Evolutionary conservation across 2,329 filamentous ascomycete genomes (phyloP).

Genomic region (Diaporthe capsici): DNA sequence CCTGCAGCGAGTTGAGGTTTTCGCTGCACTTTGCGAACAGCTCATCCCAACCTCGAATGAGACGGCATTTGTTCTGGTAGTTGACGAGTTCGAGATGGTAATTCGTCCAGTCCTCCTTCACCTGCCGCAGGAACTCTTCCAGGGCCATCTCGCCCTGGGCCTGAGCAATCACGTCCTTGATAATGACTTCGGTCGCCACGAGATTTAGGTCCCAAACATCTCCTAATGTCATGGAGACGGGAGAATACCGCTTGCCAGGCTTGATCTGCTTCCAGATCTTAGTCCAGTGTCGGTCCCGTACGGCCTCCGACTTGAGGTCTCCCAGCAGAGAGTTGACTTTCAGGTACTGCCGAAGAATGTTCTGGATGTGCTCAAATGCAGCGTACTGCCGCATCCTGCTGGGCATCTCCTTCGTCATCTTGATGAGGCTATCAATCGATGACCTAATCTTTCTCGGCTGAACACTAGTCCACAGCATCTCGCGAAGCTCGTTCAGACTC

Average conservation of each 20-base stretch:
- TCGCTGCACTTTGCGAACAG: slow-evolving; percentile 99
- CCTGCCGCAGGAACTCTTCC: slow-evolving; percentile 96
- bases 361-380: slow-evolving; percentile 99
- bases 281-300: slow-evolving; percentile 95
- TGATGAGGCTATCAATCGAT: slow-evolving; percentile 91
- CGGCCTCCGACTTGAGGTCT: slow-evolving; percentile 96
- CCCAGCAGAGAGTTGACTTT: slow-evolving; percentile 91
- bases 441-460: slow-evolving; percentile 93
- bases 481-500: slow-evolving; percentile 92
- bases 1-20: slow-evolving; percentile 96
- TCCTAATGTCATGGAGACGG: slow-evolving; percentile 94
- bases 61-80: slow-evolving; percentile 97
- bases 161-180: slow-evolving; percentile 94
- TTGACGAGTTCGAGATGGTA: slow-evolving; percentile 95
- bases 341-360: slow-evolving; percentile 86
- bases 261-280: slow-evolving; percentile 98
- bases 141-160: slow-evolving; percentile 98
- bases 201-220: slow-evolving; percentile 99
- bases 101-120: slow-evolving; percentile 96
- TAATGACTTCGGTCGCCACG: slow-evolving; percentile 85
- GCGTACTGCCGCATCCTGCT: slow-evolving; percentile 99
- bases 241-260: slow-evolving; percentile 93
- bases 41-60: slow-evolving; percentile 98
- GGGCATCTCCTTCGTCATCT: slow-evolving; percentile 99
- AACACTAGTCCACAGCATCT: slow-evolving; percentile 94